Evolutionary conservation across 495 filamentous ascomycete genomes (phyloP), one percentile per base, ranked within the genome.

Genomic region (Durotheca rogersii): DNA sequence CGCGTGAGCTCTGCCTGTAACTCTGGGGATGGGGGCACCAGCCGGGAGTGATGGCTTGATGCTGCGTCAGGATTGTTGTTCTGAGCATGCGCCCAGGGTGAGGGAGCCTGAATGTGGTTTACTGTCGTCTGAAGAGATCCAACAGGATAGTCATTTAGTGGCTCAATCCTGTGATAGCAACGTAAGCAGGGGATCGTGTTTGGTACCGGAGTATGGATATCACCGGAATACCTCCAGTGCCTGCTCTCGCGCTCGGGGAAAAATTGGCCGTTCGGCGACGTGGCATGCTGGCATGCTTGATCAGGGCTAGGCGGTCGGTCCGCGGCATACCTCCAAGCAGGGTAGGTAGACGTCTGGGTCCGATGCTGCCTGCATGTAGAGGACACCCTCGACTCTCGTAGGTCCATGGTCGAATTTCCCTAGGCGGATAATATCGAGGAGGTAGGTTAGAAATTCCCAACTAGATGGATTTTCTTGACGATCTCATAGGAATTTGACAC

Each of bases 391-490:
- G 17, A 25, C 2, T 15, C 21, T 31, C 10, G 9, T 4, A 18
- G 15, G 3, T 44, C 40, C 47, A 56, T 51, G 7, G 17, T 19
- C 12, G 9, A 11, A 16, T 43, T 6, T 2, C 35, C 34, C 12
- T 1, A 20, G 1, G 16, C 29, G n/a, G 48, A 18, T 16, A n/a
- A n/a, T n/a, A n/a, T n/a, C n/a, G n/a, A n/a, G n/a, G n/a, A n/a
- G n/a, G n/a, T n/a, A n/a, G n/a, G n/a, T n/a, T n/a, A n/a, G n/a
- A n/a, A 46, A 14, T n/a, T 18, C 33, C 33, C 4, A 33, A 21
- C 25, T 61, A 61, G n/a, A 65, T 65, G 53, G 63, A 63, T 11
- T 52, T 35, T 41, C 56, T 65, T 16, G 61, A 56, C 12, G 56
- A 61, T 43, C 32, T 48, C 30, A 11, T 17, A 11, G 33, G 31